phyloP scores from a whole-genome alignment of 176 grass and related monocot species.

The Musa acuminata region DNA sequence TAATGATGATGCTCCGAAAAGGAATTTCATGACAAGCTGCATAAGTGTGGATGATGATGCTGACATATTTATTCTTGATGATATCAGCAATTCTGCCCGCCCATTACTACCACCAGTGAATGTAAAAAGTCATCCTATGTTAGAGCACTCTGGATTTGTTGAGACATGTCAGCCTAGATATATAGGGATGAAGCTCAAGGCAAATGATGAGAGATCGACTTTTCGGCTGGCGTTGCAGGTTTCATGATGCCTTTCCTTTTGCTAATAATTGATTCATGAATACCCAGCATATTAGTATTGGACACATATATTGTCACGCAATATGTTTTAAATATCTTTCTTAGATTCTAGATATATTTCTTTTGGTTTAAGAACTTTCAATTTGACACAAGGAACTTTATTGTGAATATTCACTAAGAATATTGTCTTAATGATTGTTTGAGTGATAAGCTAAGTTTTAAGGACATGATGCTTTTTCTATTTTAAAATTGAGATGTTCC shows the following conservation, averaged over 20 bases:
- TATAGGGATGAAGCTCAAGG: constrained; percentile 44
- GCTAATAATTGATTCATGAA: not conserved
- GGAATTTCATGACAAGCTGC: constrained; percentile 25
- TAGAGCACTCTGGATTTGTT: constrained; percentile 38
- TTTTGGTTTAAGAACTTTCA: not conserved
- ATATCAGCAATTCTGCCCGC: constrained; percentile 27
- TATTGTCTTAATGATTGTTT: no score
- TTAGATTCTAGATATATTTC: not conserved
- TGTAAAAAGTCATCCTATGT: constrained; percentile 14
- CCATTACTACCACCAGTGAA: constrained; percentile 20
- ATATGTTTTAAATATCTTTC: not conserved
- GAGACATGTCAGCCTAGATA: constrained; percentile 37
- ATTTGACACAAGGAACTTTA: not conserved
- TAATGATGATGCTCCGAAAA: constrained; percentile 24
- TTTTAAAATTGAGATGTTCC: not conserved
- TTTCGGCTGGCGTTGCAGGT: constrained; percentile 79
- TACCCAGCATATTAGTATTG: not conserved
- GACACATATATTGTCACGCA: not conserved
- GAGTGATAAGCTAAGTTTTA: no score
- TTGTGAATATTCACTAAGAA: not conserved
- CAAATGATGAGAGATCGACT: constrained; percentile 64
- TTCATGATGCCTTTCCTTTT: constrained; percentile 1
- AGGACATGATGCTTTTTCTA: no score
- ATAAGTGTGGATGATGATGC: constrained; percentile 38
- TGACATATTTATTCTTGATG: constrained; percentile 56